Conservation (phyloP, 2,329 filamentous ascomycete genomes). For the Didymella segeticola region DNA sequence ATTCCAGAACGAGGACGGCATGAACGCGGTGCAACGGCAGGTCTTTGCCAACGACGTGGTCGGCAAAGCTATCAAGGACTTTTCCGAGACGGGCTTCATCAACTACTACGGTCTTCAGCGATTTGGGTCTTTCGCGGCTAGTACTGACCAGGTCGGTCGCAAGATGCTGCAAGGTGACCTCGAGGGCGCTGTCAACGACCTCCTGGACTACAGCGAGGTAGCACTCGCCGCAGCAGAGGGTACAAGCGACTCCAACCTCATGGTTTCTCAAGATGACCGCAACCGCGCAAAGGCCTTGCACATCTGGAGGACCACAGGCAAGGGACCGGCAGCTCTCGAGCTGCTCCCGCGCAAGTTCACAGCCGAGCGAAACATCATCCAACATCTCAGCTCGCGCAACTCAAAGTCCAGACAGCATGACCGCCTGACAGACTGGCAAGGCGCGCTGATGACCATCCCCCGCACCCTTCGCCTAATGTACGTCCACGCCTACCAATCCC, state of each 20-base stretch:
- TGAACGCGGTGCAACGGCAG: conserved; percentile 44
- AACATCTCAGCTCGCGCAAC: conserved; percentile 67
- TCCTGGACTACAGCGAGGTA: conserved; percentile 74
- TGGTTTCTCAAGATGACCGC: conserved; percentile 76
- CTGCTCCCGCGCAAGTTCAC: conserved; percentile 80
- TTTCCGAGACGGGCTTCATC: conserved; percentile 81
- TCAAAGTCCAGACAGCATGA: conserved; percentile 54
- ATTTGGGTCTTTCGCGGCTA: conserved; percentile 86
- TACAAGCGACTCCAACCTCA: conserved; percentile 47
- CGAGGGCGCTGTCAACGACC: conserved; percentile 76
- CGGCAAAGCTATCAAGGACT: conserved; percentile 66
- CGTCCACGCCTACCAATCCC: conserved; percentile 93
- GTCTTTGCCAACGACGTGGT: conserved; percentile 61
- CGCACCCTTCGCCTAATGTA: conserved; percentile 91
- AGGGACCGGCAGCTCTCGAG: conserved; percentile 66
- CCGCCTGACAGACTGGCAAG: conserved; percentile 73
- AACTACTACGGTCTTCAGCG: conserved; percentile 99
- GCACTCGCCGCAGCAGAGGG: conserved; percentile 63
- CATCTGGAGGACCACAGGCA: conserved; percentile 70
- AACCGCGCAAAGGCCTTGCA: conserved; percentile 80
- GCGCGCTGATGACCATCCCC: conserved; percentile 80
- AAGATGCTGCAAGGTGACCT: conserved; percentile 84
- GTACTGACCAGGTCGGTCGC: conserved; percentile 84
- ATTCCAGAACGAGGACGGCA: conserved; percentile 58
- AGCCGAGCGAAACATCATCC: conserved; percentile 80